phyloP scores from a whole-genome alignment of 2,329 filamentous ascomycete species.

The Davidsoniella eucalypti region DNA sequence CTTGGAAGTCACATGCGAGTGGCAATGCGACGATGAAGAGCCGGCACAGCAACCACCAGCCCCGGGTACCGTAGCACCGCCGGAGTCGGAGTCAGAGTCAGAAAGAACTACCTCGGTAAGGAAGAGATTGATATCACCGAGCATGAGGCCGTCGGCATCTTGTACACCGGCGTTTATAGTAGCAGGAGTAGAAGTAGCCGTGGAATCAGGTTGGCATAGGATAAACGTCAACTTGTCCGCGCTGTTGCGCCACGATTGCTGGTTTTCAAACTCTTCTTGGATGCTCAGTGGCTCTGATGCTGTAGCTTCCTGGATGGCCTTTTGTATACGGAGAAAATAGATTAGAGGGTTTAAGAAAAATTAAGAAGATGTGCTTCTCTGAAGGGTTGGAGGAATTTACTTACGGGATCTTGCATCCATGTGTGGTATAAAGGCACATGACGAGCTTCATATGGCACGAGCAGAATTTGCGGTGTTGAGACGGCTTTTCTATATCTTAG shows the following conservation, averaged over 20 bases:
- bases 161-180: constrained; percentile 22
- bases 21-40: constrained; percentile 14
- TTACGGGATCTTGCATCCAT: constrained; percentile 77
- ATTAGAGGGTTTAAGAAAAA: background rate
- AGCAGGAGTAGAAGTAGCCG: background rate
- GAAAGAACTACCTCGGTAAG: constrained; percentile 31
- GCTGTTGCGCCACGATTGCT: constrained; percentile 68
- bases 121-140: constrained; percentile 72
- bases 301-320: constrained; percentile 59
- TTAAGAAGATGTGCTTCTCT: too few species aligned
- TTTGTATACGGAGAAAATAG: constrained; percentile 25
- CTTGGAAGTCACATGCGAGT: constrained; percentile 2
- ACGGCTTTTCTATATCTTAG: constrained; percentile 35
- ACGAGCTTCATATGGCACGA: constrained; percentile 69
- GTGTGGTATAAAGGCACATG: constrained; percentile 72
- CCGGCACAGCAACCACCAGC: constrained; percentile 15
- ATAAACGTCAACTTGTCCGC: constrained; percentile 89
- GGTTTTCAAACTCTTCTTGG: constrained; percentile 77
- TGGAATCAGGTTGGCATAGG: constrained; percentile 39
- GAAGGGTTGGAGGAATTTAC: background rate
- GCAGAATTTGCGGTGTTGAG: constrained; percentile 45
- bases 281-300: constrained; percentile 73
- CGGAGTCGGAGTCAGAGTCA: constrained; percentile 32
- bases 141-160: constrained; percentile 42
- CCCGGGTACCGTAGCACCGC: constrained; percentile 14